Base-by-base conservation (phyloP, 169 alveolate species). In the Plasmodium vivax region DNA sequence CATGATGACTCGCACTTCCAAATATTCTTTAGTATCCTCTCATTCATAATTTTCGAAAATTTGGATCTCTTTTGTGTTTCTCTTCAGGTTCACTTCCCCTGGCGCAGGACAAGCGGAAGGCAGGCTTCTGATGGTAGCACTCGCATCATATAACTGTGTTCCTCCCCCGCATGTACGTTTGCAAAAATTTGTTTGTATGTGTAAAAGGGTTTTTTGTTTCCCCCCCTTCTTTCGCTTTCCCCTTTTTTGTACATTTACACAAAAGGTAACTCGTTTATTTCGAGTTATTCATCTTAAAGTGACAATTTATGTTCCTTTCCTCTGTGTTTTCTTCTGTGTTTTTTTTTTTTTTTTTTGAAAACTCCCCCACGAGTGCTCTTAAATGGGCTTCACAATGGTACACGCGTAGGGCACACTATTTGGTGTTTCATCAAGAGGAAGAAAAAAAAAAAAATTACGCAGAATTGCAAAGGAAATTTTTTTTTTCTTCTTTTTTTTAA, bases 1-100 rank as follows among this genome's bases (percentile, higher is more conserved):
- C 93, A 85, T 85, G 92, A 84, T 62, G 85, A 34, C 81, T 85
- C 79, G 27, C 79, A 73, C 45, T 77, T 75, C 93, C 84, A 54
- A 77, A 77, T 38, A 68, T 23, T 36, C n/a, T 73, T 85, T 75
- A 85, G 68, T 77, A 75, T 54, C 62, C 81, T 85, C 38, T 85
- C 93, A 75, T 85, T 85, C 93, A 85, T 85, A 85, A 85, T 85
- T 51, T 85, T 32, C 32, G 62, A 77, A 77, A 56, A 10, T 41
- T 9, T 19, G 68, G 72, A 51, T 54, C 47, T 84, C 58, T 47
- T 47, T 47, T 47, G 58, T 41, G 16, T 84, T 19, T 84, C 19
- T 84, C 23, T 34, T 41, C 68, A 45, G 83, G 83, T 84, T 68
- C 83, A 19, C 72, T 84, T 84, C 47, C 68, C 75, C 30, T 68